These are phyloP conservation scores for Capsella bursapastoris DNA, from an alignment of 345 rosid genomes.

Conservation along the genomic window DNA sequence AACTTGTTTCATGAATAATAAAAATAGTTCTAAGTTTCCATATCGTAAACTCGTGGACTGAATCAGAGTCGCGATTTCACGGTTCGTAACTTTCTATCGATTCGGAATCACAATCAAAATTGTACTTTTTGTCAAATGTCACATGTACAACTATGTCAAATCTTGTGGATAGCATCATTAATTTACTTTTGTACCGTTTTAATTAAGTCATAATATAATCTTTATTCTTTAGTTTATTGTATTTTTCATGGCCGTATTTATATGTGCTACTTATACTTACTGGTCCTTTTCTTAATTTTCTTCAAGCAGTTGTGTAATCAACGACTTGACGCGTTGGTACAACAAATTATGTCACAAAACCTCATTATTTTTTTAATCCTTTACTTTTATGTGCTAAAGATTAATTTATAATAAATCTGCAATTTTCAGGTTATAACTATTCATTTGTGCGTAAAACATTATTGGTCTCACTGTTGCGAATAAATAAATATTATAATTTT, in stretches of 20 bases:
- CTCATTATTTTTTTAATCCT: background rate
- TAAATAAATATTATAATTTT: constrained; percentile 1
- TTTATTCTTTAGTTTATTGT: too few species aligned
- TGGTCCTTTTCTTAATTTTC: background rate
- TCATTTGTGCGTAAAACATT: background rate
- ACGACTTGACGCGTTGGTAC: background rate
- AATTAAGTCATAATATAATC: background rate
- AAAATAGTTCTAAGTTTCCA: too few species aligned
- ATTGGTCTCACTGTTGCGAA: constrained; percentile 14
- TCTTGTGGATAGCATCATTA: background rate
- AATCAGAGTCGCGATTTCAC: background rate
- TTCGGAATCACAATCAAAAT: too few species aligned
- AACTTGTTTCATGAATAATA: background rate
- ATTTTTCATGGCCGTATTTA: too few species aligned
- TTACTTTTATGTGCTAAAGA: background rate
- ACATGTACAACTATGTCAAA: background rate
- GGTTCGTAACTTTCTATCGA: background rate
- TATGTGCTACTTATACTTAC: background rate
- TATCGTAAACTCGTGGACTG: too few species aligned
- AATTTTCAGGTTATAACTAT: background rate
- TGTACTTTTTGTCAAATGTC: constrained; percentile 19
- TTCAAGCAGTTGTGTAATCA: background rate
- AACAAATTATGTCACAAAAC: background rate
- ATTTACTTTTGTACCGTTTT: constrained; percentile 9
- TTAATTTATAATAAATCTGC: background rate